phyloP scores from a whole-genome alignment of 2,329 filamentous ascomycete genomes.

The Lomentospora prolificans region DNA sequence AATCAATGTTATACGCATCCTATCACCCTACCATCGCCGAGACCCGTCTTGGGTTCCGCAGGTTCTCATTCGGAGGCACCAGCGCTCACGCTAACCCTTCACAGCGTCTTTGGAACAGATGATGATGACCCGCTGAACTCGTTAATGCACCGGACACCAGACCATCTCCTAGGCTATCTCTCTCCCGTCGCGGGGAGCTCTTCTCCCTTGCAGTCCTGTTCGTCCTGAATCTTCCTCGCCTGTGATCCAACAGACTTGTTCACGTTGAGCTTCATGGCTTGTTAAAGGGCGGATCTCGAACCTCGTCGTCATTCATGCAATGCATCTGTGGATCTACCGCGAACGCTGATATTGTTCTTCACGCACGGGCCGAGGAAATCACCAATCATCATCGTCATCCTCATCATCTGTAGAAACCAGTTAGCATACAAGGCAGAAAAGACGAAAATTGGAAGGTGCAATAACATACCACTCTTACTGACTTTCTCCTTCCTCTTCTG shows the following conservation, averaged over 20 bases:
- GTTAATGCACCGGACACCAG: no score
- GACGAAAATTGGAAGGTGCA: constrained; percentile 2
- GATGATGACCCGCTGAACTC: no score
- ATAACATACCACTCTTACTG: constrained; percentile 77
- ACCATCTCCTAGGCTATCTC: background rate
- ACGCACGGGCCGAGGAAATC: constrained; percentile 12
- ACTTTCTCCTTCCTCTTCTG: constrained; percentile 88
- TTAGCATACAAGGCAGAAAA: background rate
- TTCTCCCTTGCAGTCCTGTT: background rate
- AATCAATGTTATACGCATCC: constrained; percentile 8
- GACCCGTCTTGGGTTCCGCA: no score
- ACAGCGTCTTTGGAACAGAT: no score
- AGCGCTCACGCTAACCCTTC: no score
- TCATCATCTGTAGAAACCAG: constrained; percentile 56
- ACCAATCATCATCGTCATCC: constrained; percentile 67
- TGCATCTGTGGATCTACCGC: background rate
- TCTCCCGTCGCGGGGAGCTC: background rate
- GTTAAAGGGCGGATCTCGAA: no score
- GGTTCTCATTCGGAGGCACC: no score
- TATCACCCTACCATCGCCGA: background rate
- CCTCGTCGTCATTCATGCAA: no score
- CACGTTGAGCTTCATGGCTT: no score
- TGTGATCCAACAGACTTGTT: no score
- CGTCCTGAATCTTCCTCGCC: background rate
- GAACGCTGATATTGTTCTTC: background rate